Base-by-base conservation (phyloP, 139 green algal species). In the Parachlorella kessleri region DNA sequence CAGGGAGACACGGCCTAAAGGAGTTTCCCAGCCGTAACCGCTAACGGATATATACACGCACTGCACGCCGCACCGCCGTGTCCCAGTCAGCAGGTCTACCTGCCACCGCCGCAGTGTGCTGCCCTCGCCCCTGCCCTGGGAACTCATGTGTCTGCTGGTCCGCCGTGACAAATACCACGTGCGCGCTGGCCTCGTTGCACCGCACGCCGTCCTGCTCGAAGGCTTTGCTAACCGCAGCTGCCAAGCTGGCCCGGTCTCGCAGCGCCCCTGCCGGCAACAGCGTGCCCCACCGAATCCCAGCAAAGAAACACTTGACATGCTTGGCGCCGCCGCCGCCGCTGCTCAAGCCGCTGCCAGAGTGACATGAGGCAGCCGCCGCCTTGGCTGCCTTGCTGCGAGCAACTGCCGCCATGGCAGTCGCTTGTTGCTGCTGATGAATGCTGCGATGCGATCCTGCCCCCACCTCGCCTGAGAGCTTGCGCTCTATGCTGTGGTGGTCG, bases 271-370 rank as follows among this genome's bases (percentile, higher is more conserved):
- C 72, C 0, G 79, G 33, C 42, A 95, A 70, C 53, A 75, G 85
- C 32, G 90, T 82, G 42, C 84, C 90, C 83, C 86, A 92, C 26
- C 86, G 84, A 66, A 94, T 73, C 26, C 91, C 91, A 0, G 89
- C 89, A 48, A 85, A 80, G 72, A 94, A 95, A 66, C 87, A 88
- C 75, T 94, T 95, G 71, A 93, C 80, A 37, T 83, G 76, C 37
- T 65, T 76, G 63, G 55, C 42, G 14, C 28, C 10, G 33, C 41
- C 28, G n/a, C 33, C 73, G n/a, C 35, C 36, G 54, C 55, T 48
- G 63, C 63, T 3, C 63, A 30, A 4, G 35, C 73, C 3, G 14
- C 66, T 32, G 66, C 66, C 2, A n/a, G n/a, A n/a, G n/a, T n/a
- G n/a, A n/a, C n/a, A n/a, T n/a, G n/a, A 28, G 48, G 48, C 36